Conservation (phyloP, 441 rosid genomes). For the Metrosideros polymorpha region DNA sequence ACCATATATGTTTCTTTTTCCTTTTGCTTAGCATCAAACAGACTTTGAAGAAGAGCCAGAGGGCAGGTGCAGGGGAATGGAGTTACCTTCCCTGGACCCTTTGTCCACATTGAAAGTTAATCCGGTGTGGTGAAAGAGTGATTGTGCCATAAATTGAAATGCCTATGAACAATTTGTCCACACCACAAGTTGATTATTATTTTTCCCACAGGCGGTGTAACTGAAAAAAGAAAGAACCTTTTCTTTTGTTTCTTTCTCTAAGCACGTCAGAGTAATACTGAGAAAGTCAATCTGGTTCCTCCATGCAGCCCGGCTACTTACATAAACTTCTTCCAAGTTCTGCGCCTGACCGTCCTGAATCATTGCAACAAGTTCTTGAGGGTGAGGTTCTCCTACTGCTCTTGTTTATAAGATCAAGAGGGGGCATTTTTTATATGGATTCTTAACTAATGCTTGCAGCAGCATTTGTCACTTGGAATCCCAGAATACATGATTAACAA, state of each 20-base stretch:
- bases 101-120: not conserved
- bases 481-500: not conserved
- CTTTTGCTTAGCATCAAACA: not conserved
- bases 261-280: not conserved
- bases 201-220: not conserved
- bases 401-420: not conserved
- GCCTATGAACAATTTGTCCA: not conserved
- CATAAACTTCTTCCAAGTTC: slow-evolving; percentile 54
- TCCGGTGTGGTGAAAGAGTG: not conserved
- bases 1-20: not conserved
- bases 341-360: slow-evolving; percentile 65
- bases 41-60: not conserved
- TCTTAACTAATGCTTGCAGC: not conserved
- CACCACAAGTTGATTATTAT: not conserved
- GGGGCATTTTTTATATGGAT: not conserved
- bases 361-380: slow-evolving; percentile 57
- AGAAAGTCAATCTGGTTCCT: not conserved
- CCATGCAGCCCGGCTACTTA: slow-evolving; percentile 81
- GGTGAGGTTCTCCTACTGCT: slow-evolving; percentile 34
- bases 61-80: not conserved
- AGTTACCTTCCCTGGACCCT: not conserved
- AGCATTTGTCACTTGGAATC: not conserved
- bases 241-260: not conserved
- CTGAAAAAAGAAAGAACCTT: not conserved
- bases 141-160: not conserved